Conservation (phyloP, 176 grass and related monocot genomes). For the Secale cereale region DNA sequence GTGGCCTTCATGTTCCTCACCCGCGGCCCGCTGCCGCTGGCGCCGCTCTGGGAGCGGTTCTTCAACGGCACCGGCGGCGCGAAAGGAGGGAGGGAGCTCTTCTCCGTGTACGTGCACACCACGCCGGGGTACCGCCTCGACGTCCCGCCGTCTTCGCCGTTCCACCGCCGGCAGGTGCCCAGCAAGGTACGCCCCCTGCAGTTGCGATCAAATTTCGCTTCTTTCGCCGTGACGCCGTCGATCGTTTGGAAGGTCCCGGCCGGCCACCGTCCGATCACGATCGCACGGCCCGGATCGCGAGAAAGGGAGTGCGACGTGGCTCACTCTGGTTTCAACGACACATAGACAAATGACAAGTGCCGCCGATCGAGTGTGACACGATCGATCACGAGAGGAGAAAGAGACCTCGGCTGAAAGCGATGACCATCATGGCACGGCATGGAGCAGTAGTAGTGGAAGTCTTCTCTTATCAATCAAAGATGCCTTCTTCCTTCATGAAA, state of each 20-base stretch:
- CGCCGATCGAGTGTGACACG: not conserved
- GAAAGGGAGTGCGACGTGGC: not conserved
- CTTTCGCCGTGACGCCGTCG: not conserved
- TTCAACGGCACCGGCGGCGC: slow-evolving; percentile 41
- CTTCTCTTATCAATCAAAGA: not conserved
- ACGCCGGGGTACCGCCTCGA: slow-evolving; percentile 52
- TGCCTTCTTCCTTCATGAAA: not conserved
- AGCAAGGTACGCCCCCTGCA: slow-evolving; percentile 55
- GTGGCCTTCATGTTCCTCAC: slow-evolving; percentile 97
- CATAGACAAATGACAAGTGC: not conserved
- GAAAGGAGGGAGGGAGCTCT: not conserved
- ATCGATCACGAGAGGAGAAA: not conserved
- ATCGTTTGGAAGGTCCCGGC: not conserved
- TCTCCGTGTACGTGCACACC: slow-evolving; percentile 75
- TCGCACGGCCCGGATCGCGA: not conserved
- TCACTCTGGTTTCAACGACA: not conserved
- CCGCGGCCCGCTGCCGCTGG: slow-evolving; percentile 64
- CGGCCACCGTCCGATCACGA: not conserved
- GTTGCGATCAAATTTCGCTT: no score
- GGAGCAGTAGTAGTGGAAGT: not conserved
- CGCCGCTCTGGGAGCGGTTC: slow-evolving; percentile 81
- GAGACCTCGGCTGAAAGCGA: not conserved
- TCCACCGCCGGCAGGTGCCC: slow-evolving; percentile 71
- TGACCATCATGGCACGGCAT: not conserved
- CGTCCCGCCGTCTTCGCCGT: slow-evolving; percentile 53